These are phyloP conservation scores for Karstenula rhodostoma DNA, from an alignment of 2,329 filamentous ascomycete genomes.

Conservation along the genomic window DNA sequence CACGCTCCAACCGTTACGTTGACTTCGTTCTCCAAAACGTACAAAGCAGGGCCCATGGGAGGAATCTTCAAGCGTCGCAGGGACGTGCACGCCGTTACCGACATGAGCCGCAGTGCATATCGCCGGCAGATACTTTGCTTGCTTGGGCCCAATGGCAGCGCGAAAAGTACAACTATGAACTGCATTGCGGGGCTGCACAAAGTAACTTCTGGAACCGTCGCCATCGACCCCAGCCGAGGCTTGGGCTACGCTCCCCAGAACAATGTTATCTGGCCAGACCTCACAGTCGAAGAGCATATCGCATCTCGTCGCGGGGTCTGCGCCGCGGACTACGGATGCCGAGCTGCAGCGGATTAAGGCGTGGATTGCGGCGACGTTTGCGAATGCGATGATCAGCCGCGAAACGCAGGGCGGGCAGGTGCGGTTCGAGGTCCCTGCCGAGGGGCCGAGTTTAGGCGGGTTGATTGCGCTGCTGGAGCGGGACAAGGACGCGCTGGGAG, in stretches of 20 bases:
- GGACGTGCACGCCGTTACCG: conserved; percentile 30
- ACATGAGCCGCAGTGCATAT: conserved; percentile 31
- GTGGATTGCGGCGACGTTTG: conserved; percentile 71
- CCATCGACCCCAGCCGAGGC: conserved; percentile 32
- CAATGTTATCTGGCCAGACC: conserved; percentile 38
- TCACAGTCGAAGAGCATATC: conserved; percentile 41
- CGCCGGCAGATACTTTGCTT: conserved; percentile 36
- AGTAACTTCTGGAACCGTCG: conserved; percentile 31
- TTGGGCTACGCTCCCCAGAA: conserved; percentile 37
- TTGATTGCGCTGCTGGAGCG: conserved; percentile 76
- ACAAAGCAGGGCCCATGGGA: conserved; percentile 25
- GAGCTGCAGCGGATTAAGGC: conserved; percentile 70
- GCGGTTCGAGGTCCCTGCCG: conserved; percentile 74
- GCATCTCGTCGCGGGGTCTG: conserved; percentile 76
- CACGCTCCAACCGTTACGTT: conserved; percentile 52
- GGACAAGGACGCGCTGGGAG: conserved; percentile 70
- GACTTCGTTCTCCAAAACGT: conserved; percentile 31
- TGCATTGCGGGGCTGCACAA: conserved; percentile 34
- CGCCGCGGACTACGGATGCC: conserved; percentile 72
- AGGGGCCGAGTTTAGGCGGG: conserved; percentile 63
- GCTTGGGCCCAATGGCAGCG: conserved; percentile 37
- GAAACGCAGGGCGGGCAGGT: conserved; percentile 77
- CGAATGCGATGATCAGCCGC: conserved; percentile 64
- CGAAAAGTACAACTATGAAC: conserved; percentile 37
- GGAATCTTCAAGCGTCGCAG: conserved; percentile 30